Evolutionary conservation across 345 rosid genomes (phyloP).

Genomic region (Capsella bursapastoris): DNA sequence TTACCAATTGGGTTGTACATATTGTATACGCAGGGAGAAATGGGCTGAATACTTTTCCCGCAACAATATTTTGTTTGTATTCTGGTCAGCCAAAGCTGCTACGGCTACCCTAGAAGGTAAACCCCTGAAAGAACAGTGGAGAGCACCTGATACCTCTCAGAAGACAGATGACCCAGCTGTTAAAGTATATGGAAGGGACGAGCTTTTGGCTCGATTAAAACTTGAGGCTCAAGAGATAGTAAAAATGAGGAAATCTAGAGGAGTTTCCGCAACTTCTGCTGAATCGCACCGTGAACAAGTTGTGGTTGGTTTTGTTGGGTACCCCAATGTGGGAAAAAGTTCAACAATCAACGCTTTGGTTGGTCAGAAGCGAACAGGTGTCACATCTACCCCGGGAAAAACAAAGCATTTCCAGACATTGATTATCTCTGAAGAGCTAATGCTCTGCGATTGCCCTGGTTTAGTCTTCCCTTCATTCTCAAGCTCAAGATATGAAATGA

Average conservation of each 20-base stretch:
- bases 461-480: slow-evolving; percentile 92
- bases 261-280: slow-evolving; percentile 41
- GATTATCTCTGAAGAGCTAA: slow-evolving; percentile 77
- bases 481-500: slow-evolving; percentile 88
- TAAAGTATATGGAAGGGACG: slow-evolving; percentile 78
- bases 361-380: slow-evolving; percentile 92
- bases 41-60: slow-evolving; percentile 77
- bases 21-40: slow-evolving; percentile 58
- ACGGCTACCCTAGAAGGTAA: slow-evolving; percentile 78
- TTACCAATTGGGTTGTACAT: slow-evolving; percentile 22
- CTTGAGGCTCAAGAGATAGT: slow-evolving; percentile 78
- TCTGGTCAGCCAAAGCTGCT: slow-evolving; percentile 99
- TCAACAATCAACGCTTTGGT: slow-evolving; percentile 94
- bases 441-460: slow-evolving; percentile 92
- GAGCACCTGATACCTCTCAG: slow-evolving; percentile 38
- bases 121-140: slow-evolving; percentile 50
- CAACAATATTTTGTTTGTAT: slow-evolving; percentile 64
- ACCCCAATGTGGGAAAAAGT: slow-evolving; percentile 95
- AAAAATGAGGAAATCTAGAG: slow-evolving; percentile 55
- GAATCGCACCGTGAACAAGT: slow-evolving; percentile 48
- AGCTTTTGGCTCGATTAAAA: slow-evolving; percentile 75
- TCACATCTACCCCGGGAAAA: slow-evolving; percentile 94
- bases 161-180: slow-evolving; percentile 56
- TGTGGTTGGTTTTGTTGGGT: slow-evolving; percentile 89
- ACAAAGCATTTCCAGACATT: slow-evolving; percentile 95